These are phyloP conservation scores for Beauveria medogensis DNA, from an alignment of 2,329 filamentous ascomycete genomes.

Conservation along the genomic window DNA sequence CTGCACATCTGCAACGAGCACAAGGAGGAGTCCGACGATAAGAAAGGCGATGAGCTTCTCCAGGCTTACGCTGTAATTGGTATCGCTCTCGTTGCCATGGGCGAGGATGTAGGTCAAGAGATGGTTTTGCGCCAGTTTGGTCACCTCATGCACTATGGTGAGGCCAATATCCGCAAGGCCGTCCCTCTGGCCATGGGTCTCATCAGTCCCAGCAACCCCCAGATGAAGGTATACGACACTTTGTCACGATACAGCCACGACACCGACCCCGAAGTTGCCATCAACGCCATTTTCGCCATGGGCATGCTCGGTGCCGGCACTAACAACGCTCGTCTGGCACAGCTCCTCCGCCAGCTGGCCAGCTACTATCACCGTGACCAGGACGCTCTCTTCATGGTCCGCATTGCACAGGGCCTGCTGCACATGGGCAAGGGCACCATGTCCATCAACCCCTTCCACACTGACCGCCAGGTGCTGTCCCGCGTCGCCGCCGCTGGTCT, in stretches of 20 bases:
- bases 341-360: constrained; percentile 86
- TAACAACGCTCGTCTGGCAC: constrained; percentile 93
- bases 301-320: constrained; percentile 92
- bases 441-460: constrained; percentile 97
- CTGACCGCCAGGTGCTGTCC: constrained; percentile 90
- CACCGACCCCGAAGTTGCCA: constrained; percentile 94
- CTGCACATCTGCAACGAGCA: constrained; percentile 98
- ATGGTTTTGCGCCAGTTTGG: constrained; percentile 98
- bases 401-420: constrained; percentile 91
- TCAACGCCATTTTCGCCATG: constrained; percentile 99
- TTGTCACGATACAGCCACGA: constrained; percentile 96
- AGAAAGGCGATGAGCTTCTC: constrained; percentile 89
- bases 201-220: constrained; percentile 93
- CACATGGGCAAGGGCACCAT: constrained; percentile 99
- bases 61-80: constrained; percentile 95
- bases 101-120: constrained; percentile 95
- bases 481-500: constrained; percentile 84
- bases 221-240: constrained; percentile 99
- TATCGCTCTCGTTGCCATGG: constrained; percentile 92
- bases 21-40: constrained; percentile 87
- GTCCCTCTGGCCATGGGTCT: constrained; percentile 95
- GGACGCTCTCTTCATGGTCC: constrained; percentile 96
- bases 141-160: constrained; percentile 98
- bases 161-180: constrained; percentile 91
- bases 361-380: constrained; percentile 98